Conservation (phyloP, 805 yeast species). For the Tetrapisispora fleetii region DNA sequence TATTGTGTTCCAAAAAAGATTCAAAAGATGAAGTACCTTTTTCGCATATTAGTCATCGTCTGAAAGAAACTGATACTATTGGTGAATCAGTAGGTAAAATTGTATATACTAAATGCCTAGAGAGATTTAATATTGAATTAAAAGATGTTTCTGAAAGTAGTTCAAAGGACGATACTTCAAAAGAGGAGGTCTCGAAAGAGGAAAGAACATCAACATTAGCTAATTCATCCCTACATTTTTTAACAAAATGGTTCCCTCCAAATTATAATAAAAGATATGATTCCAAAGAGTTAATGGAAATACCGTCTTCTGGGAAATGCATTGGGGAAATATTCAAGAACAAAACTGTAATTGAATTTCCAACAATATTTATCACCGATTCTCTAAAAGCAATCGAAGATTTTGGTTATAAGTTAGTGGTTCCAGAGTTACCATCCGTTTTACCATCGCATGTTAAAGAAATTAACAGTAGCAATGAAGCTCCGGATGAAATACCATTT, state of each 20-base stretch:
- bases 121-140: slow-evolving; percentile 7
- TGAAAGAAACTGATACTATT: slow-evolving; percentile 27
- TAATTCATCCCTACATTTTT: slow-evolving; percentile 14
- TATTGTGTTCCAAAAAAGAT: slow-evolving; percentile 16
- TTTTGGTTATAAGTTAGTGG: neutral
- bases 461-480: slow-evolving; percentile 5
- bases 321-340: slow-evolving; percentile 45
- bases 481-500: slow-evolving; percentile 14
- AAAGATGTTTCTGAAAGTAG: neutral
- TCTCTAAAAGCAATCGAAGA: neutral
- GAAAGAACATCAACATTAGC: slow-evolving; percentile 11
- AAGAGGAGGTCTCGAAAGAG: slow-evolving; percentile 5
- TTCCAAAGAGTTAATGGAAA: slow-evolving; percentile 31
- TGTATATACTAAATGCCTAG: slow-evolving; percentile 21
- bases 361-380: slow-evolving; percentile 47
- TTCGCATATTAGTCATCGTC: slow-evolving; percentile 31
- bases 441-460: slow-evolving; percentile 4
- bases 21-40: slow-evolving; percentile 9
- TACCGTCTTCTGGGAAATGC: slow-evolving; percentile 27
- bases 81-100: slow-evolving; percentile 26
- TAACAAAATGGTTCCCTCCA: slow-evolving; percentile 26
- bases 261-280: slow-evolving; percentile 24
- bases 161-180: slow-evolving; percentile 3
- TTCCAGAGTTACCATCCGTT: too few species aligned
- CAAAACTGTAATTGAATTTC: slow-evolving; percentile 63